Evolutionary conservation across 345 rosid genomes (phyloP), one percentile per base, ranked within the genome.

Genomic region (Reutealis trisperma): DNA sequence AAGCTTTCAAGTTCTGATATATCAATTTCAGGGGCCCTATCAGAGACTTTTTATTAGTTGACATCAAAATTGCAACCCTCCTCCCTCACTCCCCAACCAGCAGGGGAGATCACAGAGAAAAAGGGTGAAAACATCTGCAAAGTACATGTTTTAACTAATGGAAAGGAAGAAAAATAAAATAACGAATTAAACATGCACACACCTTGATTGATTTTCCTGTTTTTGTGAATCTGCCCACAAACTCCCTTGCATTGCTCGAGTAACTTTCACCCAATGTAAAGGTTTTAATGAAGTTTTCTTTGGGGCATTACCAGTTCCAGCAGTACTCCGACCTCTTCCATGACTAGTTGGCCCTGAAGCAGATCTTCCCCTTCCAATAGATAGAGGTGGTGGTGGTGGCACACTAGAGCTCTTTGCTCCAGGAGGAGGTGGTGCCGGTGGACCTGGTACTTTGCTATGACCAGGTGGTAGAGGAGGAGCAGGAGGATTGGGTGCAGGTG

Each of bases 21-120:
- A 86, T 95, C 99, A 80, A 95, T 95, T 87, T 95, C 98, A 80
- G 99, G 99, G 83, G 99, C 90, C 91, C 99, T 95, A 74, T 67
- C 70, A 88, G 82, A 84, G 52, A 67, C 10, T 14, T 45, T 45
- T 61, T 51, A 70, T 55, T 64, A 65, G 71, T 54, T 37, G 54
- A 80, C 49, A 82, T 52, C 9, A 78, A 24, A 75, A 77, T 55
- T 49, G 30, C 63, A 71, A 63, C 54, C 42, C 24, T 21, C 15
- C 73, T 54, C 34, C 25, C 63, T 55, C 47, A 24, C 67, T 32
- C 41, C 76, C 76, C 76, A 45, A 18, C 5, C 22, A 64, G 21
- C 60, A 64, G 24, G 47, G 51, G 45, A 75, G 54, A 21, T 27
- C 12, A 52, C 22, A 32, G 74, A 57, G 63, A 51, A 70, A 27